These are phyloP conservation scores for Verruconis gallopava DNA, from an alignment of 2,329 filamentous ascomycete genomes.

Conservation along the genomic window DNA sequence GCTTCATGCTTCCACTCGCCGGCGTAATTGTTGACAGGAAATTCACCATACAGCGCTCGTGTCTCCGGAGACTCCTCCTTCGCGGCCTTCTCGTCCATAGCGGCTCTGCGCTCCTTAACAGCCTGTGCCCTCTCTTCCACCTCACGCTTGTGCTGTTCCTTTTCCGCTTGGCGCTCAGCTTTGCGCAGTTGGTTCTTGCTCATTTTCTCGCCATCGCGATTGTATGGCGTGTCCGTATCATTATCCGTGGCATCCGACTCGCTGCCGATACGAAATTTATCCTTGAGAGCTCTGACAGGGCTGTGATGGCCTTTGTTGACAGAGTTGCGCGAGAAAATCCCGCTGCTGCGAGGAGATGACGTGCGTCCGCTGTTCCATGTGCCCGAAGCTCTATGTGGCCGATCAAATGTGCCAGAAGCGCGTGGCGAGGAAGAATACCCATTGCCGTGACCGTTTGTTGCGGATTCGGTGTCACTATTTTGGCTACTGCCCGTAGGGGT, in stretches of 20 bases:
- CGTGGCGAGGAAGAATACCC: constrained; percentile 14
- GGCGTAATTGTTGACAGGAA: constrained; percentile 46
- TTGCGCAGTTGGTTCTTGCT: constrained; percentile 38
- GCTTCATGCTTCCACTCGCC: constrained; percentile 35
- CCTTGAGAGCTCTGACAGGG: constrained; percentile 27
- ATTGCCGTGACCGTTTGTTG: constrained; percentile 21
- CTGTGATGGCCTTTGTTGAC: constrained; percentile 12
- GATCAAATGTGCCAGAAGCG: constrained; percentile 22
- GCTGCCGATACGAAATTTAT: constrained; percentile 25
- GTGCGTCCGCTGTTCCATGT: neutral
- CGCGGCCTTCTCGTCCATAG: constrained; percentile 34
- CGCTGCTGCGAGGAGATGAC: constrained; percentile 11
- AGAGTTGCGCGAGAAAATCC: constrained; percentile 13
- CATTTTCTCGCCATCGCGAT: constrained; percentile 36
- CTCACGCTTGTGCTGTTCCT: constrained; percentile 32
- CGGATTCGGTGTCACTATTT: constrained; percentile 23
- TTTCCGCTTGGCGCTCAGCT: constrained; percentile 31
- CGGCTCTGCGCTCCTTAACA: constrained; percentile 33
- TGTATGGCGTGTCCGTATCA: constrained; percentile 25
- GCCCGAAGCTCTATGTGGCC: no score
- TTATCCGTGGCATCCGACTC: constrained; percentile 21
- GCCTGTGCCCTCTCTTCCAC: constrained; percentile 31
- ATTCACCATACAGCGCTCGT: constrained; percentile 43
- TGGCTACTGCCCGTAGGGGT: constrained; percentile 16
- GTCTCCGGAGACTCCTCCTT: constrained; percentile 46